Evolutionary conservation across 192 early-diverging fungal species (phyloP).

Genomic region (Diversispora eburnea): DNA sequence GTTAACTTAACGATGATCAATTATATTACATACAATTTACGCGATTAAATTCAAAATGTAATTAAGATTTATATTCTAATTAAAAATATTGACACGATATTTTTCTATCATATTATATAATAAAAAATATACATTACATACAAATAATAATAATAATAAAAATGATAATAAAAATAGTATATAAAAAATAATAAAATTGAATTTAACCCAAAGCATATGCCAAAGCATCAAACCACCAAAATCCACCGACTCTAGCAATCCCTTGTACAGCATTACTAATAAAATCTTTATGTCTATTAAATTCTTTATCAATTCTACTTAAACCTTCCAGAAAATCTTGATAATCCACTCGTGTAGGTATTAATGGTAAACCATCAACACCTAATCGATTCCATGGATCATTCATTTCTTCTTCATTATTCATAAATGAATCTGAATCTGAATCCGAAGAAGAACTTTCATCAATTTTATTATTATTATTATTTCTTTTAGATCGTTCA

Average conservation of each 20-base stretch:
- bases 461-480: not conserved
- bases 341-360: conserved; percentile 10
- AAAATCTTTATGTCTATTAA: conserved; percentile 30
- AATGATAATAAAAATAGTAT: too few species aligned
- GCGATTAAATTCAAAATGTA: too few species aligned
- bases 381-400: not conserved
- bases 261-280: conserved; percentile 14
- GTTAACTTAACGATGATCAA: too few species aligned
- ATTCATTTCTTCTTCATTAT: conserved; percentile 1
- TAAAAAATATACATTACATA: too few species aligned
- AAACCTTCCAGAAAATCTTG: conserved; percentile 20
- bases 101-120: too few species aligned
- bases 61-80: too few species aligned
- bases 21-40: too few species aligned
- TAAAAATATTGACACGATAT: too few species aligned
- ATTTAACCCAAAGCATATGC: conserved; percentile 25
- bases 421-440: conserved; percentile 2
- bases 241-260: conserved; percentile 21
- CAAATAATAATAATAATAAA: too few species aligned
- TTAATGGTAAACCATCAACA: not conserved
- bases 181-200: too few species aligned
- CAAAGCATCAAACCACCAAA: conserved; percentile 28
- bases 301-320: conserved; percentile 24
- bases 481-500: not conserved
- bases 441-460: conserved; percentile 4